These are phyloP conservation scores for Amniculicola lignicola DNA, from an alignment of 495 filamentous ascomycete genomes.

Conservation along the genomic window DNA sequence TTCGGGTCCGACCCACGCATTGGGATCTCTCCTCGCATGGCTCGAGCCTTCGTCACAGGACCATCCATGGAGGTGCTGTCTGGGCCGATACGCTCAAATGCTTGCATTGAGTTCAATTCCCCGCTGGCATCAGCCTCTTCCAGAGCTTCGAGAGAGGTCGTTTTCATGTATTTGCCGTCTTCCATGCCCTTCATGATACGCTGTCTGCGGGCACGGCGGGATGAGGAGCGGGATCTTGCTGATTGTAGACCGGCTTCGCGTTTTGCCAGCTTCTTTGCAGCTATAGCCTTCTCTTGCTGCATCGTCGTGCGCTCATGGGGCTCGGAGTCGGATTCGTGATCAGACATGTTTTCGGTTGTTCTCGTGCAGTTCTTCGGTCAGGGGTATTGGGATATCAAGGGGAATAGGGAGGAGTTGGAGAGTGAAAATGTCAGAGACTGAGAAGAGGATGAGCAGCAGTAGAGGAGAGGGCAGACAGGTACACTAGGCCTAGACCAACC, in stretches of 20 bases:
- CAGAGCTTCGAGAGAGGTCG: slow-evolving; percentile 41
- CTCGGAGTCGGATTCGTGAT: slow-evolving; percentile 34
- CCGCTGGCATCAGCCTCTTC: slow-evolving; percentile 46
- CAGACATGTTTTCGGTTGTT: slow-evolving; percentile 36
- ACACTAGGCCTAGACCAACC: slow-evolving; percentile 5
- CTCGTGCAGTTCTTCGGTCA: neutral
- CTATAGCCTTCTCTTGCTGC: slow-evolving; percentile 40
- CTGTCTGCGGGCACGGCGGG: slow-evolving; percentile 41
- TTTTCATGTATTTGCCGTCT: slow-evolving; percentile 47
- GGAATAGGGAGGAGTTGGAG: neutral
- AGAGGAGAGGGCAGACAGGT: neutral
- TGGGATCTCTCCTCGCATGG: slow-evolving; percentile 48
- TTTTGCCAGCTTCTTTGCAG: slow-evolving; percentile 33
- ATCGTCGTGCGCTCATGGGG: slow-evolving; percentile 38
- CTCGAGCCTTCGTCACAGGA: slow-evolving; percentile 47
- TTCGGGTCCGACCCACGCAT: slow-evolving; percentile 45
- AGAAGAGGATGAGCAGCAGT: neutral
- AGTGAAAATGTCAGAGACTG: neutral
- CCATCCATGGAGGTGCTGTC: slow-evolving; percentile 51
- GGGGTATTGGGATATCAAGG: neutral
- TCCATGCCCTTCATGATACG: slow-evolving; percentile 39
- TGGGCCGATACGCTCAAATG: slow-evolving; percentile 49
- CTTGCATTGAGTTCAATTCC: slow-evolving; percentile 45
- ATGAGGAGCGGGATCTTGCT: slow-evolving; percentile 39
- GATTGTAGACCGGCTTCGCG: slow-evolving; percentile 38